Percentiles rank a stretch among this genome's conserved stretches.
These are phyloP conservation scores for Cynanchum wilfordii DNA, from an alignment of 257 asterid species.

Conservation along the genomic window DNA sequence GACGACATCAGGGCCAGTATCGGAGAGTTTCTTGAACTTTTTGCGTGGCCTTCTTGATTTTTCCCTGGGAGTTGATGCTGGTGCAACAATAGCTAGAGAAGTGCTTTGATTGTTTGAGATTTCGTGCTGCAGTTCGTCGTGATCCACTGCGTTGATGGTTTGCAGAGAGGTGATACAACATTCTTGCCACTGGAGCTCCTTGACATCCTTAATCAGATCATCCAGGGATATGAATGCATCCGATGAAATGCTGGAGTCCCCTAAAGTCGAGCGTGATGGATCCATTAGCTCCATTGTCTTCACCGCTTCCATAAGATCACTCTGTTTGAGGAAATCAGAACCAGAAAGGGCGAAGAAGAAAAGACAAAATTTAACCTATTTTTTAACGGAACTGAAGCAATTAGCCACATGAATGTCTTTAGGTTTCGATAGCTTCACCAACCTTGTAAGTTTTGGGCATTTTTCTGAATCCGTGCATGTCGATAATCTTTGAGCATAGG, in stretches of 20 bases:
- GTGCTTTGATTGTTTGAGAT: not conserved
- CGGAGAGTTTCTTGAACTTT: not conserved
- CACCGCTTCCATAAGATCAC: slow-evolving; percentile 31
- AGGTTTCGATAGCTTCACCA: not conserved
- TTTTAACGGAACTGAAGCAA: not conserved
- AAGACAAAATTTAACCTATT: not conserved
- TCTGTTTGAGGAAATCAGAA: slow-evolving; percentile 26
- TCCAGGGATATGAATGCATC: slow-evolving; percentile 34
- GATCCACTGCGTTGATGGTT: slow-evolving; percentile 28
- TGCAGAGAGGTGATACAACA: slow-evolving; percentile 61
- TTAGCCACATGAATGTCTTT: too few species aligned
- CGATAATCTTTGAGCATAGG: slow-evolving; percentile 22
- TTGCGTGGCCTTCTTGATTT: slow-evolving; percentile 4
- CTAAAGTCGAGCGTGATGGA: slow-evolving; percentile 49
- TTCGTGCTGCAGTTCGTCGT: slow-evolving; percentile 2
- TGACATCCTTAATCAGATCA: slow-evolving; percentile 47
- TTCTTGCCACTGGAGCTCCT: slow-evolving; percentile 58
- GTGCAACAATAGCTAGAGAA: not conserved
- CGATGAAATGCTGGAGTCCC: slow-evolving; percentile 36
- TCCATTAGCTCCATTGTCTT: slow-evolving; percentile 45
- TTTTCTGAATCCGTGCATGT: slow-evolving; percentile 31
- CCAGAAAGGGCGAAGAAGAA: not conserved
- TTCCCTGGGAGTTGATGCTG: slow-evolving; percentile 2
- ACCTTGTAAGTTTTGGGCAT: slow-evolving; percentile 21
- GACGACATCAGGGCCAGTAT: not conserved